Base-by-base conservation (phyloP, 140 eudicot genomes). In the Flaveria floridana region DNA sequence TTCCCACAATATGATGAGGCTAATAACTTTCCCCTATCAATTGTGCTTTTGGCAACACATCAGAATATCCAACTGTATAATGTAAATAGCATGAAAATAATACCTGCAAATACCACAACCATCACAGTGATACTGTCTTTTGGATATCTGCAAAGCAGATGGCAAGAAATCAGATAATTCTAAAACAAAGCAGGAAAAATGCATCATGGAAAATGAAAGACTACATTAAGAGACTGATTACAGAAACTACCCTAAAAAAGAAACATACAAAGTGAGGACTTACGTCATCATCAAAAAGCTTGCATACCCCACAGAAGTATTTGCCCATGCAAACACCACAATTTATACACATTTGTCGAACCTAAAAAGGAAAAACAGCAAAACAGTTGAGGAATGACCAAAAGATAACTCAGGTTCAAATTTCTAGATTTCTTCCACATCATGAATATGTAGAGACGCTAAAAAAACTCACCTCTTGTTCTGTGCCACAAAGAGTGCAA, bases 81-180 rank as follows among this genome's bases (percentile, higher is more conserved):
- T 44, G 50, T 44, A 51, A 55, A 63, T 69, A 23, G 34, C 2
- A 12, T 12, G 15, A 44, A 48, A 63, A 66, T 58, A 73, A 39
- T 92, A 93, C 98, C 97, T 82, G 91, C 98, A 93, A 44, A 83
- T 86, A 48, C 98, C 98, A 64, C 98, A 93, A 2, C 96, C 95
- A 46, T 81, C 79, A 66, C 98, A 93, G 51, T 93, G 98, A 71
- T 79, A 90, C 82, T 85, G 95, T 75, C 59, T 72, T 82, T 88
- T 93, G 13, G 97, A 90, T 74, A 79, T 79, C 98, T 93, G 89
- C 88, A 82, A 90, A 82, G 55, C 11, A 73, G 21, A 73, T 39
- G 63, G 57, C 34, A 21, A 19, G 18, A 41, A 65, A 8, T 80
- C 30, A 81, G 75, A 46, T 20, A 52, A 42, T 19, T 56, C 18